Percentiles rank a stretch among this genome's conserved stretches.
These are phyloP conservation scores for Pleurotus djamor DNA, from an alignment of 768 basidiomycete species.

Conservation along the genomic window DNA sequence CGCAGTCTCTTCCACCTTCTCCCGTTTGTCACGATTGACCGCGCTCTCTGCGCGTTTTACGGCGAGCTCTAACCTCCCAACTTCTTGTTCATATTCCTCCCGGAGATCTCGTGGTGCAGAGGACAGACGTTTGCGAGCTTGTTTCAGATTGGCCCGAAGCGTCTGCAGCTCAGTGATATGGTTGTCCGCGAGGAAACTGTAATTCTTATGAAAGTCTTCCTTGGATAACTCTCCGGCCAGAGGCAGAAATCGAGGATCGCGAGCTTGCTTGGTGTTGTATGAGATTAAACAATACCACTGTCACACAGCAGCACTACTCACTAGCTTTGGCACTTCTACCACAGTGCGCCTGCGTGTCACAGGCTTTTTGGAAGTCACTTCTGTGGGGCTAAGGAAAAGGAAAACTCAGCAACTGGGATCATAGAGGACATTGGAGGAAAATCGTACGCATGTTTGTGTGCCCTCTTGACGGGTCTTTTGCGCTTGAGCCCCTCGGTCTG, in stretches of 20 bases:
- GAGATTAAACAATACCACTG: neutral
- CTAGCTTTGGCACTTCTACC: constrained; percentile 60
- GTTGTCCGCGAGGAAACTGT: constrained; percentile 69
- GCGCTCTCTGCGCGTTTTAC: constrained; percentile 75
- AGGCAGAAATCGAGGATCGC: constrained; percentile 86
- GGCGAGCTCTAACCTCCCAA: constrained; percentile 66
- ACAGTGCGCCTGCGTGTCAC: constrained; percentile 72
- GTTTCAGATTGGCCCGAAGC: constrained; percentile 63
- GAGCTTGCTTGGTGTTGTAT: constrained; percentile 49
- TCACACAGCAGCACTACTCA: neutral
- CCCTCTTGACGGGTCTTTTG: constrained; percentile 49
- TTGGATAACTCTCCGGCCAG: constrained; percentile 67
- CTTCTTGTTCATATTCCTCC: constrained; percentile 63
- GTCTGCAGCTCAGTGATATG: constrained; percentile 64
- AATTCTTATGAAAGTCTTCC: constrained; percentile 65
- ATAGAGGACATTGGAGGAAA: neutral
- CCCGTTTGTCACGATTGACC: constrained; percentile 69
- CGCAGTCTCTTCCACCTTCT: constrained; percentile 70
- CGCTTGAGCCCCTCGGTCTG: constrained; percentile 7
- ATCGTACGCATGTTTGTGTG: constrained; percentile 86
- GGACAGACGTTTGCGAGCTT: constrained; percentile 60
- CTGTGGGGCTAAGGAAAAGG: constrained; percentile 57
- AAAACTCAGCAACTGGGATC: neutral
- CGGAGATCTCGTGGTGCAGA: constrained; percentile 62
- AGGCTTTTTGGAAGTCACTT: constrained; percentile 82